These are phyloP conservation scores for Blastobotrys mokoenaii DNA, from an alignment of 805 yeast genomes.

Conservation along the genomic window DNA sequence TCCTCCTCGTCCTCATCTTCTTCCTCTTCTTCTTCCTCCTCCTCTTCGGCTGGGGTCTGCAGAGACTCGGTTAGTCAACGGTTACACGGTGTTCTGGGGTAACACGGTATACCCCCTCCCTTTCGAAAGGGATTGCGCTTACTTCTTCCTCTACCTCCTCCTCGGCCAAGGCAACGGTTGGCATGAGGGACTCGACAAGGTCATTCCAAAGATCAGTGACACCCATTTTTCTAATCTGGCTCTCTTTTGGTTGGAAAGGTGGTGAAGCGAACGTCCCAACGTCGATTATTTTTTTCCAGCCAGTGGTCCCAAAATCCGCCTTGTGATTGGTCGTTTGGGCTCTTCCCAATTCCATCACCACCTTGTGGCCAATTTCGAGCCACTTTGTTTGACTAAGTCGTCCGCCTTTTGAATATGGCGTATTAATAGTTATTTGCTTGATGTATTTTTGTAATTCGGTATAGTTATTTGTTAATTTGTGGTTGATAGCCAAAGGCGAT, in stretches of 20 bases:
- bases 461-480: too few relatives aligned
- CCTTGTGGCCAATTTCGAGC: too few relatives aligned
- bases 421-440: too few relatives aligned
- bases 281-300: too few relatives aligned
- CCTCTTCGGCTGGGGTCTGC: conserved; percentile 30
- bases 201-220: conserved; percentile 33
- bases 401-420: too few relatives aligned
- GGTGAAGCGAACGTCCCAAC: too few relatives aligned
- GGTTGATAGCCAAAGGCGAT: too few relatives aligned
- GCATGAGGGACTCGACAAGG: conserved; percentile 69
- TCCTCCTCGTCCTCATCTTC: conserved; percentile 65
- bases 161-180: conserved; percentile 79
- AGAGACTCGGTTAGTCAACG: conserved; percentile 1
- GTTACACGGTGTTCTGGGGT: background rate
- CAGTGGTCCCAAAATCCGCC: too few relatives aligned
- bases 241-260: background rate
- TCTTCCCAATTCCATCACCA: too few relatives aligned
- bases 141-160: conserved; percentile 24
- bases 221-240: conserved; percentile 10
- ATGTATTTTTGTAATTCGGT: too few relatives aligned
- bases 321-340: too few relatives aligned
- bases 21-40: conserved; percentile 46
- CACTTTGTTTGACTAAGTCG: too few relatives aligned
- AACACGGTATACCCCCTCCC: background rate
- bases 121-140: background rate